Conservation (phyloP, 345 rosid species). For the Kandelia obovata region DNA sequence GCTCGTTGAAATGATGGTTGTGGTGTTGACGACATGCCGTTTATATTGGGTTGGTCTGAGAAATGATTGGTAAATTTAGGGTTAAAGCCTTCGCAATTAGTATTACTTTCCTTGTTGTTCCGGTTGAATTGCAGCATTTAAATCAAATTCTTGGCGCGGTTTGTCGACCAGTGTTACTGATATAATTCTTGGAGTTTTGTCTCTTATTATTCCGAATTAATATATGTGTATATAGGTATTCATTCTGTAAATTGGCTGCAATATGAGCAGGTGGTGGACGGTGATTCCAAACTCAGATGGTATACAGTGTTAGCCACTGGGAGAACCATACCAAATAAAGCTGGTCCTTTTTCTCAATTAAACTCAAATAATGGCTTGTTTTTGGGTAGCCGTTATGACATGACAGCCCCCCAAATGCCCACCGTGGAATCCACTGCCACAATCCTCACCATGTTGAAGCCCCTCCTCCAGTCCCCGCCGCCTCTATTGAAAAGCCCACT, state of each 20-base stretch:
- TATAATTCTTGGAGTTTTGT: background rate
- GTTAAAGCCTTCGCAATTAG: too few species aligned
- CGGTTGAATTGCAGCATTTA: too few species aligned
- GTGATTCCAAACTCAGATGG: constrained; percentile 46
- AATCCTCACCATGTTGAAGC: constrained; percentile 2
- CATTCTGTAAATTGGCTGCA: background rate
- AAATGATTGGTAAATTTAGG: too few species aligned
- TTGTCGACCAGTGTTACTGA: too few species aligned
- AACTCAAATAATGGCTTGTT: constrained; percentile 36
- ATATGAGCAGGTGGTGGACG: constrained; percentile 39
- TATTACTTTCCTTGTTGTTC: too few species aligned
- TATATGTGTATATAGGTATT: background rate
- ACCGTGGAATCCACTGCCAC: background rate
- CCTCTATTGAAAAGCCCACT: background rate
- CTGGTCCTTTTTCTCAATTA: constrained; percentile 23
- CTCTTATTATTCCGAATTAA: background rate
- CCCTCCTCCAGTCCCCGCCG: constrained; percentile 3
- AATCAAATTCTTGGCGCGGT: too few species aligned
- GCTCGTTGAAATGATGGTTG: too few species aligned
- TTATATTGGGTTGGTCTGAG: too few species aligned
- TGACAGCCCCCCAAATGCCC: background rate
- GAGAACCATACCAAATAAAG: constrained; percentile 14
- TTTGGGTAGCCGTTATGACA: constrained; percentile 45
- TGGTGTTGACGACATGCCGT: too few species aligned
- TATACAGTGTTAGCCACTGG: constrained; percentile 50